A percentile compares a stretch with the other conserved stretches of the same genome.
These are phyloP conservation scores for Phytophthora quininea DNA, from an alignment of 352 stramenopile species.

Conservation along the genomic window DNA sequence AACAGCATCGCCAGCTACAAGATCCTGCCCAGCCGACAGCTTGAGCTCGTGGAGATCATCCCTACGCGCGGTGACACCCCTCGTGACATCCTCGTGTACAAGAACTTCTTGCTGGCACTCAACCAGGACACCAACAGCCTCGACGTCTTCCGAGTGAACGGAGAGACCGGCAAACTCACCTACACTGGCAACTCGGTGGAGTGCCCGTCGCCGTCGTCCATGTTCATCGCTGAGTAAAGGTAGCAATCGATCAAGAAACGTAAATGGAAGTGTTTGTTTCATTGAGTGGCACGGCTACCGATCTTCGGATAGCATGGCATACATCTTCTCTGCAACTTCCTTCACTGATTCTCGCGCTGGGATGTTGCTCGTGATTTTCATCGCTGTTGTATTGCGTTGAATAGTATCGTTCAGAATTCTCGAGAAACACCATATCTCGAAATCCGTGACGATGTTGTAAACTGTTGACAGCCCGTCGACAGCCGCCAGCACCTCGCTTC, in stretches of 20 bases:
- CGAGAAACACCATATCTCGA: too few relatives aligned
- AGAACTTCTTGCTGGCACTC: constrained; percentile 44
- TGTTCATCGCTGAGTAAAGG: constrained; percentile 43
- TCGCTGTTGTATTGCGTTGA: too few relatives aligned
- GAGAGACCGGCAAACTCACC: constrained; percentile 26
- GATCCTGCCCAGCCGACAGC: constrained; percentile 23
- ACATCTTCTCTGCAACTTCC: too few relatives aligned
- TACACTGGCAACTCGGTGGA: constrained; percentile 31
- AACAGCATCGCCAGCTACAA: constrained; percentile 53
- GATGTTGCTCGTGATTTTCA: too few relatives aligned
- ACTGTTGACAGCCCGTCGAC: too few relatives aligned
- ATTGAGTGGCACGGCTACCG: too few relatives aligned
- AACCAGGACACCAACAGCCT: constrained; percentile 57
- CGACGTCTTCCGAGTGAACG: constrained; percentile 46
- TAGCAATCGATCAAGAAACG: background rate
- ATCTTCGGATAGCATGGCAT: too few relatives aligned
- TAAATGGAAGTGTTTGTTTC: background rate
- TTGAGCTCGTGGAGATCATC: constrained; percentile 35
- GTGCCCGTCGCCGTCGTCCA: constrained; percentile 50
- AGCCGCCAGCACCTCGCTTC: too few relatives aligned
- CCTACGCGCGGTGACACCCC: constrained; percentile 42
- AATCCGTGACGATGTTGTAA: too few relatives aligned
- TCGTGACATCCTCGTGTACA: constrained; percentile 41
- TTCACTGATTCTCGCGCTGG: too few relatives aligned
- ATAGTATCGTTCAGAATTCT: too few relatives aligned